Evolutionary conservation across 345 rosid species (phyloP), one percentile per base, ranked within the genome.

Genomic region (Cardamine resedifolia): DNA sequence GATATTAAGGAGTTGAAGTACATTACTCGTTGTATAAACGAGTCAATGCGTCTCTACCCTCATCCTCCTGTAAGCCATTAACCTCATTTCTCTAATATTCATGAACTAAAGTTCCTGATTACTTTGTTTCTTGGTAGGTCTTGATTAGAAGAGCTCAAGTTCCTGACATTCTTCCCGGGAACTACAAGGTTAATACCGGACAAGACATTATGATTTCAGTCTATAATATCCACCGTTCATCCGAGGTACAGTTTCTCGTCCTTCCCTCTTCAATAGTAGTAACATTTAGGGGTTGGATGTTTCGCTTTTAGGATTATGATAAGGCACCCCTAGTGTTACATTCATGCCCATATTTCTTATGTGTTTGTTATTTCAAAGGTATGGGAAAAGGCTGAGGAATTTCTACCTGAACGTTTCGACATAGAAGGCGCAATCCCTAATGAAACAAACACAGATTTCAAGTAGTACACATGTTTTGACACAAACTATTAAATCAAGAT

Each of bases 171-270:
- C 96, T 94, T 78, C 97, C 98, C 10, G 98, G 98, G 77, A 73
- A 85, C 76, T 94, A 86, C 79, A 91, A 89, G 85, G 91, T 91
- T 55, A 83, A 87, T 70, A 53, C 91, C 26, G 97, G 97, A 70
- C 97, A 94, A 88, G 98, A 91, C 72, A 85, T 94, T 70, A 91
- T 94, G 97, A 91, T 94, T 50, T 91, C 98, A 0, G 98, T 91
- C 58, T 94, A 94, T 68, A 91, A 94, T 77, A 85, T 94, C 58
- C 98, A 94, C 80, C 97, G 78, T 80, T 94, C 97, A 16, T 82
- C 95, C 9, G 66, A 81, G 93, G 97, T 94, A 81, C 44, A 15
- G 28, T 44, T 44, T 26, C 51, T 33, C n/a, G 50, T 51, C 63
- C 23, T 50, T 15, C 14, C 38, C 16, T 39, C 33, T 9, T 20